Percentiles rank a stretch among this genome's conserved stretches.
Conservation (phyloP, 306 rosid genomes). For the Glycine soja region DNA sequence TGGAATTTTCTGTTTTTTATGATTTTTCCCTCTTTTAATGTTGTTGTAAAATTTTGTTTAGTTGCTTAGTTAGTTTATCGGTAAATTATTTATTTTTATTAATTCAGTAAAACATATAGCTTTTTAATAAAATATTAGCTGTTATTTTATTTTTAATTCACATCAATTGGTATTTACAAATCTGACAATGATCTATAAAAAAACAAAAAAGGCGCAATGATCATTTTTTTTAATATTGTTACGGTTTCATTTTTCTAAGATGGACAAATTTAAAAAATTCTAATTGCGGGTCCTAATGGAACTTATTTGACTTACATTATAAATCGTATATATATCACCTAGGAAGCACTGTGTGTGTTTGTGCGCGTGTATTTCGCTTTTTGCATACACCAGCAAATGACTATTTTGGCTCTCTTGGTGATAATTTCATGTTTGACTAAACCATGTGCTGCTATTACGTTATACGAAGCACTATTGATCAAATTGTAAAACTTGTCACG, state of each 20-base stretch:
- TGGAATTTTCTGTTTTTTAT: too few species aligned
- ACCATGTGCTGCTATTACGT: slow-evolving; percentile 48
- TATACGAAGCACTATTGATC: slow-evolving; percentile 42
- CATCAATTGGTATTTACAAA: too few species aligned
- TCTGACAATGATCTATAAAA: too few species aligned
- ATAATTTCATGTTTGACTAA: slow-evolving; percentile 53
- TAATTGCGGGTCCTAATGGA: slow-evolving; percentile 30
- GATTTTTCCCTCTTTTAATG: too few species aligned
- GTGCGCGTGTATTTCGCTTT: slow-evolving; percentile 5
- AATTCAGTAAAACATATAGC: too few species aligned
- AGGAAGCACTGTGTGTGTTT: background rate
- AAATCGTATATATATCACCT: background rate
- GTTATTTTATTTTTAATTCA: too few species aligned
- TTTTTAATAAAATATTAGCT: too few species aligned
- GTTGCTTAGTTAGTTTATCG: too few species aligned
- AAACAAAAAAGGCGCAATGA: background rate
- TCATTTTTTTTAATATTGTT: background rate
- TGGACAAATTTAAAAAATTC: slow-evolving; percentile 10
- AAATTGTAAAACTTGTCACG: slow-evolving; percentile 31
- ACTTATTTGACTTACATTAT: slow-evolving; percentile 45
- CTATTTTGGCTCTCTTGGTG: slow-evolving; percentile 11
- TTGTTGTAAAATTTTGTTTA: too few species aligned
- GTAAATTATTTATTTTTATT: too few species aligned
- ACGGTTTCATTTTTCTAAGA: slow-evolving; percentile 21
- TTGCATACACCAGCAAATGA: slow-evolving; percentile 10